A percentile compares a stretch with the other conserved stretches of the same genome.
These are phyloP conservation scores for Leucaena leucocephala DNA, from an alignment of 306 rosid species.

Conservation along the genomic window DNA sequence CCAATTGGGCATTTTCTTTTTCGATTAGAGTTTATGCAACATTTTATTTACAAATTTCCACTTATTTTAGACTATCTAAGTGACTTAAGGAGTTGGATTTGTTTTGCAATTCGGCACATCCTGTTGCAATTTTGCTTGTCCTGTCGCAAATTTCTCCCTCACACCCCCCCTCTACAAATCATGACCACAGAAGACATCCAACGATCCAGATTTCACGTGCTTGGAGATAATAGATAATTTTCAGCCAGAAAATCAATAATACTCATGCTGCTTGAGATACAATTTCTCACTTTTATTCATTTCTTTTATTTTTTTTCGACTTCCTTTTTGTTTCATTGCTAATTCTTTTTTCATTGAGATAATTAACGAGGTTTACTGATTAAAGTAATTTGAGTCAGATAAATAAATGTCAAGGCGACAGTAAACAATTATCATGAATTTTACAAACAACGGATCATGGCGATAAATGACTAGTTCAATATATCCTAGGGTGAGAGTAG, in stretches of 20 bases:
- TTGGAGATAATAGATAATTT: background rate
- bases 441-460: background rate
- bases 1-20: background rate
- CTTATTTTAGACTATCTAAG: background rate
- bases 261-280: background rate
- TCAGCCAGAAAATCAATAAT: background rate
- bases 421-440: background rate
- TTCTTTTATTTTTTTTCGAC: background rate
- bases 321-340: background rate
- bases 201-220: background rate
- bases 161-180: background rate
- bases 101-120: no score
- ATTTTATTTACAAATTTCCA: background rate
- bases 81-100: no score
- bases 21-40: background rate
- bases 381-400: background rate
- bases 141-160: background rate
- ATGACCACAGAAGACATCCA: background rate
- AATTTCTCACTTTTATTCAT: background rate
- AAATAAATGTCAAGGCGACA: background rate
- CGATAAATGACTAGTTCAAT: background rate
- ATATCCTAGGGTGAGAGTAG: background rate
- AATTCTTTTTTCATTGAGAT: background rate
- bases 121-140: no score
- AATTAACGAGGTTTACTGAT: background rate